Base-by-base conservation (phyloP, 352 stramenopile species). In the Sclerospora graminicola region DNA sequence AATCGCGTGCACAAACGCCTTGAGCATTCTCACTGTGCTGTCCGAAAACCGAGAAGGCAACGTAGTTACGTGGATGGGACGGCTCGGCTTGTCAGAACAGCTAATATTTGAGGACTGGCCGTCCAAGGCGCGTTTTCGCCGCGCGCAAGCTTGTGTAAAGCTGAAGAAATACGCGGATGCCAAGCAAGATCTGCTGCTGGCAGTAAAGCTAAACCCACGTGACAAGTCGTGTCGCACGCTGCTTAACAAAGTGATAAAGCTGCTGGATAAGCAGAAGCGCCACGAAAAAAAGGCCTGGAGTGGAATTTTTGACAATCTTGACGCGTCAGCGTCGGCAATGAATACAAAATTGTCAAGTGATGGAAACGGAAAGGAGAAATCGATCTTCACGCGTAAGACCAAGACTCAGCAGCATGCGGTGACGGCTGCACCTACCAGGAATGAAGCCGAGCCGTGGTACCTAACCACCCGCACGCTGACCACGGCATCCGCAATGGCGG, bases 61-160 rank as follows among this genome's bases (percentile, higher is more conserved):
- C 28, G 77, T 92, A 4, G 81, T 85, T 8, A 79, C 54, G 43
- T 92, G 81, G 81, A 92, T 92, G 81, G 81, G 75, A 7, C 71
- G 77, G 5, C 56, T 89, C 19, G 81, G 77, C 19, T 51, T 92
- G 33, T 75, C 70, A 1, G 71, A 92, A 36, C 68, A 88, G 51
- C 61, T 84, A 14, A 72, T 92, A 61, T 89, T 88, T 36, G 69
- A 84, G 37, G 81, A 92, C 31, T 92, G 81, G 81, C 81, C 81
- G 23, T 82, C 75, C 21, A 92, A 92, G 56, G 81, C 81, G 30
- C 77, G 72, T 8, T 92, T 92, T 56, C 81, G 81, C 35, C 81
- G 81, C 28, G 81, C 81, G 0, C 79, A 89, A 50, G 81, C 81
- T 9, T 72, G 60, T 37, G 51, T 82, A 28, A 89, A 88, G 54